Evolutionary conservation across 306 rosid genomes (phyloP).

Genomic region (Benincasa hispida): DNA sequence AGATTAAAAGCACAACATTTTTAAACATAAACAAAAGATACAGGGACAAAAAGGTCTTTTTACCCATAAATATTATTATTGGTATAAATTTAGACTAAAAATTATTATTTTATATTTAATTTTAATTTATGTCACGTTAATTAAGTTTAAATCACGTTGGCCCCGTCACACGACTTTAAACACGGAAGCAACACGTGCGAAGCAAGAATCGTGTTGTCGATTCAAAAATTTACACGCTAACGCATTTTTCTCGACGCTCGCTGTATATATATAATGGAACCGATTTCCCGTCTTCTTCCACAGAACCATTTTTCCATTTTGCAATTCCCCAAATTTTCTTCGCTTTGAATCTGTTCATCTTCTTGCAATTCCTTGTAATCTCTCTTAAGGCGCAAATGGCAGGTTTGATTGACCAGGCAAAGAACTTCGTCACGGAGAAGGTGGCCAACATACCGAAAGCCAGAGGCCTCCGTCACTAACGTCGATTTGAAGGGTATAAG

Average conservation of each 20-base stretch:
- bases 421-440: slow-evolving; percentile 39
- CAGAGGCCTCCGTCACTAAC: slow-evolving; percentile 50
- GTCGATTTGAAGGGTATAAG: slow-evolving; percentile 54
- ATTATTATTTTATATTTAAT: no score
- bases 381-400: slow-evolving; percentile 27
- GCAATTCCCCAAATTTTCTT: neutral
- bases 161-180: neutral
- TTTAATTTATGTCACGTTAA: neutral
- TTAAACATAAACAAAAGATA: no score
- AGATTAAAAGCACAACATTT: no score
- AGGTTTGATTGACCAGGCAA: slow-evolving; percentile 41
- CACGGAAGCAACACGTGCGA: slow-evolving; percentile 12
- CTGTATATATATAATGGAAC: neutral
- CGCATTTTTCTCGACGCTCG: neutral
- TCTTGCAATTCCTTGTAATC: neutral
- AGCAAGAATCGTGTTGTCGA: slow-evolving; percentile 8
- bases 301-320: neutral
- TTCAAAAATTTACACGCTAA: neutral
- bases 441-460: slow-evolving; percentile 32
- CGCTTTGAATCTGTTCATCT: neutral
- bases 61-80: no score
- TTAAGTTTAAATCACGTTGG: neutral
- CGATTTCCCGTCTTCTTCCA: neutral
- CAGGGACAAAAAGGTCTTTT: no score
- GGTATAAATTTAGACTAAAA: no score